phyloP scores from a whole-genome alignment of 1,284 basidiomycete species.

The Takashimella tepidaria region DNA sequence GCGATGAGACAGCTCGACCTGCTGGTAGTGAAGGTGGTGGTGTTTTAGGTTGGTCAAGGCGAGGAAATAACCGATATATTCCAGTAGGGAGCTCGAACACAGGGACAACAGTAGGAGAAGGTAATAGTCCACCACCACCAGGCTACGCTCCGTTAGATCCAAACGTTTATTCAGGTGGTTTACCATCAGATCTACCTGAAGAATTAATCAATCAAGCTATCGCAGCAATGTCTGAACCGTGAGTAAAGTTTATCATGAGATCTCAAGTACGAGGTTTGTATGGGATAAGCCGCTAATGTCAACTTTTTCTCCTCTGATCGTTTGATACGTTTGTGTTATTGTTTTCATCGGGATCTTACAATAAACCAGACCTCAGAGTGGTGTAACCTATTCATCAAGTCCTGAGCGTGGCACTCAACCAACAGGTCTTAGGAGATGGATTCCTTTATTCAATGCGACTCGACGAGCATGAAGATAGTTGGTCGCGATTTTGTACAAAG shows the following conservation, averaged over 20 bases:
- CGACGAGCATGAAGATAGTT: background rate
- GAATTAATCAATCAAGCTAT: conserved; percentile 47
- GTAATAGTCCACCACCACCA: conserved; percentile 36
- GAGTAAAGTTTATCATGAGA: conserved; percentile 1
- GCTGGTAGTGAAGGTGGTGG: background rate
- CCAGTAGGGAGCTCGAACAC: conserved; percentile 3
- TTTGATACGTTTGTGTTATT: no score
- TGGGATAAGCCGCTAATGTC: no score
- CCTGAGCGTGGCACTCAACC: no score
- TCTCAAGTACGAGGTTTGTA: no score
- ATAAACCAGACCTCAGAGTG: no score
- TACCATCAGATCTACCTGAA: conserved; percentile 48
- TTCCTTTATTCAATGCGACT: background rate
- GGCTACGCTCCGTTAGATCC: conserved; percentile 49
- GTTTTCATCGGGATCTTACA: no score
- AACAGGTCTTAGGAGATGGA: background rate
- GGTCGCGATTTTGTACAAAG: no score
- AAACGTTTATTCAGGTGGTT: conserved; percentile 44
- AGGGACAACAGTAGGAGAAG: conserved; percentile 2
- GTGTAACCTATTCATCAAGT: no score
- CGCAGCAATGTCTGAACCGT: conserved; percentile 38
- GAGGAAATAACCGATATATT: background rate
- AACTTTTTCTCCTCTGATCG: no score
- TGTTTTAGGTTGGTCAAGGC: conserved; percentile 14
- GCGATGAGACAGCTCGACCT: conserved; percentile 30